phyloP scores from a whole-genome alignment of 2,329 filamentous ascomycete species.

The Colletotrichum chrysophilum region DNA sequence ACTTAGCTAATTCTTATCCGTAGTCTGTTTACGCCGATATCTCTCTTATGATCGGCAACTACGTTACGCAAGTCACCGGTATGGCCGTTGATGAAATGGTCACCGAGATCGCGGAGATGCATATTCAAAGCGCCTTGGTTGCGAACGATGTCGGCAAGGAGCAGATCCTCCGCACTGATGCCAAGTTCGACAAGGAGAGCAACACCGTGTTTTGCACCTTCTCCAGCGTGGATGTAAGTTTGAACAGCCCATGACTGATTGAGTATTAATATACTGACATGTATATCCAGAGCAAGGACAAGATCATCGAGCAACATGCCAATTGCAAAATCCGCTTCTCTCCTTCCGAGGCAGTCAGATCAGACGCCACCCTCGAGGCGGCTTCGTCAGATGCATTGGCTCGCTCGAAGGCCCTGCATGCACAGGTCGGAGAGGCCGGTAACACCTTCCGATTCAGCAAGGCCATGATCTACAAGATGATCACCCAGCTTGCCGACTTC shows the following conservation, averaged over 20 bases:
- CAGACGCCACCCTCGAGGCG: not conserved
- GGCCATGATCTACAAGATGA: slow-evolving; percentile 78
- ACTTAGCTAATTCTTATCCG: not conserved
- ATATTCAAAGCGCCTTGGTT: slow-evolving; percentile 74
- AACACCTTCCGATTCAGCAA: slow-evolving; percentile 75
- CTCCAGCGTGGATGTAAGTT: not conserved
- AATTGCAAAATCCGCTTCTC: not conserved
- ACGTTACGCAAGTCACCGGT: slow-evolving; percentile 65
- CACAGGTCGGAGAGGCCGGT: slow-evolving; percentile 38
- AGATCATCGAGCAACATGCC: slow-evolving; percentile 49
- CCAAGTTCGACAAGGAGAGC: slow-evolving; percentile 57
- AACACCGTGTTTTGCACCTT: not conserved
- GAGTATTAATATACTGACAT: too few species aligned
- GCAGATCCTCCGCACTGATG: slow-evolving; percentile 66
- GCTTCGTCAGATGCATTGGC: not conserved
- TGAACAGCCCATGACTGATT: too few species aligned
- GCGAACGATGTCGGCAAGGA: slow-evolving; percentile 47
- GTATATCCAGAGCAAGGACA: slow-evolving; percentile 51
- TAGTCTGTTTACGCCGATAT: slow-evolving; percentile 60
- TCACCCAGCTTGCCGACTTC: slow-evolving; percentile 62
- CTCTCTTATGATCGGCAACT: slow-evolving; percentile 65
- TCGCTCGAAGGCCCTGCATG: not conserved
- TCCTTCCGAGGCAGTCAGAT: not conserved
- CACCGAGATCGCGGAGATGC: slow-evolving; percentile 69
- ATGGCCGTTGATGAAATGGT: slow-evolving; percentile 62